Evolutionary conservation across 306 rosid species (phyloP).

Genomic region (Trifolium pratense): DNA sequence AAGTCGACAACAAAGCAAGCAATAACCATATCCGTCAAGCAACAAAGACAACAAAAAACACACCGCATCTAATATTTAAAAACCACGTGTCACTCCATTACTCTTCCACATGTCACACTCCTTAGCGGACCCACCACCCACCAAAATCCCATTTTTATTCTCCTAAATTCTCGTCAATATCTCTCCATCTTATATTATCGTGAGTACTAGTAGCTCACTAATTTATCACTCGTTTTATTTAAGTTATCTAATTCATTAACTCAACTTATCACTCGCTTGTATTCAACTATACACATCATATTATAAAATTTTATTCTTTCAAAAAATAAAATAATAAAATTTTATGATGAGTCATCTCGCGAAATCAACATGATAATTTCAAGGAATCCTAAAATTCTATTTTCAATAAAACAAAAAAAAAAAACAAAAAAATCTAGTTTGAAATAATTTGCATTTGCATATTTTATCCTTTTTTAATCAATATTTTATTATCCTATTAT

Average conservation of each 20-base stretch:
- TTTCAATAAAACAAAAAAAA: background rate
- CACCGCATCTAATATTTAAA: background rate
- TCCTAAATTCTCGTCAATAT: background rate
- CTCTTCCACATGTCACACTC: background rate
- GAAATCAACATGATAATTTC: constrained; percentile 35
- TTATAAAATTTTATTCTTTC: background rate
- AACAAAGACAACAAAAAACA: constrained; percentile 20
- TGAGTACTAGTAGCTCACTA: background rate
- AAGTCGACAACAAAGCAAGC: constrained; percentile 33
- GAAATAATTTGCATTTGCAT: background rate
- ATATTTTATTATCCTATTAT: background rate
- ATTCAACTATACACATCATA: constrained; percentile 12
- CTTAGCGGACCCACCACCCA: constrained; percentile 44
- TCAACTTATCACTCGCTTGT: too few relatives aligned
- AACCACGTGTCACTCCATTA: constrained; percentile 21
- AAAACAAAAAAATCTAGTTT: too few relatives aligned
- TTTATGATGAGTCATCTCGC: constrained; percentile 3
- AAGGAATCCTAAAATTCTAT: background rate
- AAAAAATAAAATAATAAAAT: too few relatives aligned
- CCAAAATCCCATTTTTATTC: background rate
- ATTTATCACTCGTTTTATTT: constrained; percentile 3
- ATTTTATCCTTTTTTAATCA: background rate
- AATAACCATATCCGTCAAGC: constrained; percentile 41
- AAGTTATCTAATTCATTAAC: background rate
- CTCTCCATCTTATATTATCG: constrained; percentile 40